phyloP scores from a whole-genome alignment of 805 yeast species.

The Candida manassasensis region DNA sequence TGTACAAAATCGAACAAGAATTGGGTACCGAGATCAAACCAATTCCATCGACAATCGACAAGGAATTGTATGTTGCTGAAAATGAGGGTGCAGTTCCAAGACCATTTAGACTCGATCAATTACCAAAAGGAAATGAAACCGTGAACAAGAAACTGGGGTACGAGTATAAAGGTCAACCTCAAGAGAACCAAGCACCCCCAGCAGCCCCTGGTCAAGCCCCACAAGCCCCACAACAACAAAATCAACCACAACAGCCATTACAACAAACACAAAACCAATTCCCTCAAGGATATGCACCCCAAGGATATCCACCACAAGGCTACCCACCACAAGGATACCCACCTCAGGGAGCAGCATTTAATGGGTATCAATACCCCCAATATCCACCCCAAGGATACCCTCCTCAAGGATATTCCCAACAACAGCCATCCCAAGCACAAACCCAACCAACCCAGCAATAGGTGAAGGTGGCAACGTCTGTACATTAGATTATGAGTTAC shows the following conservation, averaged over 20 bases:
- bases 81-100: slow-evolving; percentile 73
- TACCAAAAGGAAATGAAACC: slow-evolving; percentile 43
- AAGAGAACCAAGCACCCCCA: slow-evolving; percentile 8
- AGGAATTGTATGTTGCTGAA: slow-evolving; percentile 80
- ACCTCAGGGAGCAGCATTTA: slow-evolving; percentile 15
- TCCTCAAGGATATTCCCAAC: slow-evolving; percentile 7
- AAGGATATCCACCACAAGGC: slow-evolving; percentile 10
- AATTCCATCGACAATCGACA: slow-evolving; percentile 91
- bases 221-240: slow-evolving; percentile 6
- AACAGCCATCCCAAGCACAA: slow-evolving; percentile 7
- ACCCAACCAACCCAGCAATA: slow-evolving; percentile 9
- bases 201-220: slow-evolving; percentile 8
- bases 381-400: slow-evolving; percentile 9
- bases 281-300: slow-evolving; percentile 5
- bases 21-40: slow-evolving; percentile 96
- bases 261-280: slow-evolving; percentile 9
- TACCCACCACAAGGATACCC: slow-evolving; percentile 14
- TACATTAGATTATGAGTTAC: background rate
- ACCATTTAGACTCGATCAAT: slow-evolving; percentile 74
- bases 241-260: slow-evolving; percentile 8
- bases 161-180: slow-evolving; percentile 45
- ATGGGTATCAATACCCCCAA: slow-evolving; percentile 18
- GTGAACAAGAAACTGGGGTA: slow-evolving; percentile 30
- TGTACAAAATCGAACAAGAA: slow-evolving; percentile 94
- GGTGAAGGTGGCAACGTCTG: background rate